phyloP scores from a whole-genome alignment of 768 basidiomycete genomes.

The Pulveroboletus ravenelii region DNA sequence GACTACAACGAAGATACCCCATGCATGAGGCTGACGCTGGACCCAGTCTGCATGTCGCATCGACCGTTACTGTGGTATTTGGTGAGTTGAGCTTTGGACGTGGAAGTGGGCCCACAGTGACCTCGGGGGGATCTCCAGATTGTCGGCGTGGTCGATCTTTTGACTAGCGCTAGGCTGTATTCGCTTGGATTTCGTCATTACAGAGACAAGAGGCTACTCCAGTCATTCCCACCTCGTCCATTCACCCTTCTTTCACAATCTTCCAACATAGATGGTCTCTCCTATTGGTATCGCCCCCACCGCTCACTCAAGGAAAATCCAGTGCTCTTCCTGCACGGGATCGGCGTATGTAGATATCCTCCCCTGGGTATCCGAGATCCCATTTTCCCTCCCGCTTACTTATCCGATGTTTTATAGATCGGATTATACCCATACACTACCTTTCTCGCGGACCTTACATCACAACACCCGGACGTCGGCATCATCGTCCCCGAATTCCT shows the following conservation, averaged over 20 bases:
- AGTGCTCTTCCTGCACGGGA: conserved; percentile 63
- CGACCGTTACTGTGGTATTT: conserved; percentile 63
- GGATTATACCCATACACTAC: conserved; percentile 54
- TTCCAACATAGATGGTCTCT: conserved; percentile 32
- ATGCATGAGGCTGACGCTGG: conserved; percentile 51
- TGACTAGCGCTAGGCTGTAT: conserved; percentile 38
- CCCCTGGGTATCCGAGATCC: neutral
- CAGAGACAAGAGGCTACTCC: conserved; percentile 31
- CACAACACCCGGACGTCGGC: conserved; percentile 46
- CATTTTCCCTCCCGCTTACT: neutral
- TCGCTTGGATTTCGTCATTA: conserved; percentile 53
- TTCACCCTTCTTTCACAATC: conserved; percentile 40
- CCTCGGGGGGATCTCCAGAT: conserved; percentile 35
- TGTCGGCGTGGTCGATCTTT: conserved; percentile 46
- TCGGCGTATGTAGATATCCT: conserved; percentile 43
- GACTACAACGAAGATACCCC: conserved; percentile 37
- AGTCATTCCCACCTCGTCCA: conserved; percentile 52
- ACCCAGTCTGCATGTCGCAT: conserved; percentile 51
- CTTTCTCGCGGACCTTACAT: conserved; percentile 45
- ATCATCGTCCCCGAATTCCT: conserved; percentile 59
- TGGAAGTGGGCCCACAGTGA: neutral
- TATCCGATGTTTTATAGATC: conserved; percentile 38
- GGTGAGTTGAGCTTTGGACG: conserved; percentile 32
- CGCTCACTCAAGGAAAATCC: conserved; percentile 43
- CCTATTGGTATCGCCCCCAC: conserved; percentile 51